Conservation (phyloP, 805 yeast genomes). For the Cyberlindnera nakhonratchasimensis region DNA sequence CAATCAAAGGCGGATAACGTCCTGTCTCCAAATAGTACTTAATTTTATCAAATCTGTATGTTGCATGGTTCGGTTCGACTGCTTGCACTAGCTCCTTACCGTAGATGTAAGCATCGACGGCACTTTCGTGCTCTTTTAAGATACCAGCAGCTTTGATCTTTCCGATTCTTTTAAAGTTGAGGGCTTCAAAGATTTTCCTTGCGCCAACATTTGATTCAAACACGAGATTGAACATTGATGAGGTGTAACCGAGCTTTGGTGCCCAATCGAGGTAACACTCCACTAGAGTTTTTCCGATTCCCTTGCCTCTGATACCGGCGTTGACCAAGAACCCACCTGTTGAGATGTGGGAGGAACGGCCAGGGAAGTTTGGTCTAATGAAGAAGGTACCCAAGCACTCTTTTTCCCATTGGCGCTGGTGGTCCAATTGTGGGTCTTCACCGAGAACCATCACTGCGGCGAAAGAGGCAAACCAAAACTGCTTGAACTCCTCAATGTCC, state of each 20-base stretch:
- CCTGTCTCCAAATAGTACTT: conserved; percentile 78
- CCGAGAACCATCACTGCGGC: conserved; percentile 82
- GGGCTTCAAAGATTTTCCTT: conserved; percentile 68
- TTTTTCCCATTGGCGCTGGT: conserved; percentile 78
- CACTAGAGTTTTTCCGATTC: conserved; percentile 81
- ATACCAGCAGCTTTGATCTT: conserved; percentile 85
- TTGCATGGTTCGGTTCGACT: conserved; percentile 38
- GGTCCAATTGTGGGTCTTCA: conserved; percentile 52
- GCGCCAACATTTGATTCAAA: conserved; percentile 88
- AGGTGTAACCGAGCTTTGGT: conserved; percentile 80
- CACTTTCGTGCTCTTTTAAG: conserved; percentile 74
- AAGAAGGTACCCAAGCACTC: conserved; percentile 87
- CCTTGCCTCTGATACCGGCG: conserved; percentile 88
- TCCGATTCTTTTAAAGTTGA: conserved; percentile 76
- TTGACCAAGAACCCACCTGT: conserved; percentile 86
- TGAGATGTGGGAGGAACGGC: conserved; percentile 89
- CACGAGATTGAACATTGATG: conserved; percentile 77
- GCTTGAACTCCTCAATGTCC: conserved; percentile 70
- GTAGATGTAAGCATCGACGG: conserved; percentile 84
- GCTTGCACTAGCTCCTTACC: conserved; percentile 71
- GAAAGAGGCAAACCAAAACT: conserved; percentile 84
- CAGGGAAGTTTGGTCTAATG: conserved; percentile 87
- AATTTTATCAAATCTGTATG: conserved; percentile 67
- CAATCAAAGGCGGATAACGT: conserved; percentile 77
- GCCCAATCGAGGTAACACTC: conserved; percentile 92